phyloP scores from a whole-genome alignment of 305 asterid genomes.

The Rubia balearica region DNA sequence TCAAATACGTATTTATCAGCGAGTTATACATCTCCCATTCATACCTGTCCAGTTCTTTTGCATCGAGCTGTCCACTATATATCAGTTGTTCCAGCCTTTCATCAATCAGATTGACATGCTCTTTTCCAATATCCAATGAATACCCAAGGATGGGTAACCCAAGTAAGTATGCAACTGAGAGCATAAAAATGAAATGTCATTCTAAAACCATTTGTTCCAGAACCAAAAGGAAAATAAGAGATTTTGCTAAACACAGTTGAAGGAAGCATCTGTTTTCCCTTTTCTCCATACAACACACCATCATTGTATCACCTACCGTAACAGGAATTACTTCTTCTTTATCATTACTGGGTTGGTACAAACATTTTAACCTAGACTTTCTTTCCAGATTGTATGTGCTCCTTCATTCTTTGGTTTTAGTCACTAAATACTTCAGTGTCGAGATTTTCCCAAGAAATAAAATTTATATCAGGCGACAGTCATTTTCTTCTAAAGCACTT shows the following conservation, averaged over 20 bases:
- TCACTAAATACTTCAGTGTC: neutral
- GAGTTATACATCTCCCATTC: slow-evolving; percentile 8
- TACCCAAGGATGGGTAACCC: slow-evolving; percentile 90
- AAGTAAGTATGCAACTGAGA: slow-evolving; percentile 71
- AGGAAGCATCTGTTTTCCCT: neutral
- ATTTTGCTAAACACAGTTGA: neutral
- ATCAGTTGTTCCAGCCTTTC: slow-evolving; percentile 76
- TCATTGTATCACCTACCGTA: neutral
- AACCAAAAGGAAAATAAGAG: neutral
- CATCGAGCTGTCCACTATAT: slow-evolving; percentile 89
- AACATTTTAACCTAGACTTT: neutral
- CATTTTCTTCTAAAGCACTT: slow-evolving; percentile 1
- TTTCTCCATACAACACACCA: neutral
- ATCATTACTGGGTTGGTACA: neutral
- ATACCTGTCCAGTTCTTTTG: slow-evolving; percentile 89
- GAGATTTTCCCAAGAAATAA: neutral
- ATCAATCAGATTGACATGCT: slow-evolving; percentile 82
- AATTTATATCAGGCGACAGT: neutral
- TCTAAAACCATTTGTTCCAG: neutral
- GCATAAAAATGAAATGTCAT: neutral
- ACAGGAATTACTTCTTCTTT: neutral
- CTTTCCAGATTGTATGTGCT: neutral
- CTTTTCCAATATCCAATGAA: slow-evolving; percentile 89
- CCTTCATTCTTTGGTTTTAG: slow-evolving; percentile 1
- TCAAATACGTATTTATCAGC: neutral